A percentile compares a stretch with the other conserved stretches of the same genome.
Evolutionary conservation across 306 rosid genomes (phyloP).

Genomic region (Dalbergia oliveri): DNA sequence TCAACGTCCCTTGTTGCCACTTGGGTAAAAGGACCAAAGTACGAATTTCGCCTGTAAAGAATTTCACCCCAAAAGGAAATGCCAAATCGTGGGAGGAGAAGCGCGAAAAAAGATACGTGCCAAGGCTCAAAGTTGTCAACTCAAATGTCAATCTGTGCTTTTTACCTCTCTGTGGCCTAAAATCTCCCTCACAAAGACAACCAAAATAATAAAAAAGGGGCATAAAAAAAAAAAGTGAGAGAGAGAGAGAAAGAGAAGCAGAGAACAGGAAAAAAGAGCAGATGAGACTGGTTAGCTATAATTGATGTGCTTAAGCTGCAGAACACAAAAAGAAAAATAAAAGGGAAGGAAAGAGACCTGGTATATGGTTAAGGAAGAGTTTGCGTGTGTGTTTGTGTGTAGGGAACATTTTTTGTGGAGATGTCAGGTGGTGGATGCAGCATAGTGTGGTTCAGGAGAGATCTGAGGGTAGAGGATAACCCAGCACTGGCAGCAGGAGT

Average conservation of each 20-base stretch:
- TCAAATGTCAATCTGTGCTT: slow-evolving; percentile 41
- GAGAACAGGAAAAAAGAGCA: neutral
- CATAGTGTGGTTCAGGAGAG: slow-evolving; percentile 99
- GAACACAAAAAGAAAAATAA: neutral
- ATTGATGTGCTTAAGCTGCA: slow-evolving; percentile 20
- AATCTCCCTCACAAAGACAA: slow-evolving; percentile 42
- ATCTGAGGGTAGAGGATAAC: slow-evolving; percentile 96
- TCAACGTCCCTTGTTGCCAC: slow-evolving; percentile 51
- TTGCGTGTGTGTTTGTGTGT: slow-evolving; percentile 11
- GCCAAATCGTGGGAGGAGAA: slow-evolving; percentile 36
- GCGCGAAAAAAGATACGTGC: slow-evolving; percentile 43
- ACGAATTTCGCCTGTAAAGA: slow-evolving; percentile 20
- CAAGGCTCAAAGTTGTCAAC: slow-evolving; percentile 39
- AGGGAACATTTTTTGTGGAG: slow-evolving; percentile 39
- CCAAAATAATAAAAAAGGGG: neutral
- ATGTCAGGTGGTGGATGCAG: slow-evolving; percentile 94
- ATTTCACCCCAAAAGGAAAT: slow-evolving; percentile 41
- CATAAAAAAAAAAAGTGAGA: neutral
- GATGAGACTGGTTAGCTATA: slow-evolving; percentile 31
- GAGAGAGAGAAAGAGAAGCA: neutral
- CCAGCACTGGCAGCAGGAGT: slow-evolving; percentile 95
- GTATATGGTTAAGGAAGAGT: slow-evolving; percentile 48
- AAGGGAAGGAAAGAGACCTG: slow-evolving; percentile 51
- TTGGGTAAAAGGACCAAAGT: slow-evolving; percentile 46
- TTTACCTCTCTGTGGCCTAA: slow-evolving; percentile 44